Conservation (phyloP, 1,139 yeast genomes). For the Debaryomycetaceae sp. region DNA sequence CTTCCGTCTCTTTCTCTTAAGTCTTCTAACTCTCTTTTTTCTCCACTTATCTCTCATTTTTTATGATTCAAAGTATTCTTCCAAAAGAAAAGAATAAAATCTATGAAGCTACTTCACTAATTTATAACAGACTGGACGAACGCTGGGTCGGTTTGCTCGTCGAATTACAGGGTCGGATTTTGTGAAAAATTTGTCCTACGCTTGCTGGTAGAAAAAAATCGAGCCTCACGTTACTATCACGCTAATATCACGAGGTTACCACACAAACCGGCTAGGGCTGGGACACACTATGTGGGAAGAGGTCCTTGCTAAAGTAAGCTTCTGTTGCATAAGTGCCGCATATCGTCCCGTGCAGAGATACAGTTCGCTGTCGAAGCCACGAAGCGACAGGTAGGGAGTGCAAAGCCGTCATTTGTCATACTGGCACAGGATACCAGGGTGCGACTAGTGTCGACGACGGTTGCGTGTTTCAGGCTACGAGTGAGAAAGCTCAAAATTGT, state of each 20-base stretch:
- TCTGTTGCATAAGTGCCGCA: background rate
- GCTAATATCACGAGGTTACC: background rate
- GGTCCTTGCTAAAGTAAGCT: background rate
- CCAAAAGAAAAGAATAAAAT: slow-evolving; percentile 17
- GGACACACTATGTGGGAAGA: background rate
- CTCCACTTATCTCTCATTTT: slow-evolving; percentile 94
- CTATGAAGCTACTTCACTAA: slow-evolving; percentile 4
- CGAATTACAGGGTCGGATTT: background rate
- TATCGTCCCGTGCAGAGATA: background rate
- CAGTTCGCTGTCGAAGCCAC: too few species aligned
- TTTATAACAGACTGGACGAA: background rate
- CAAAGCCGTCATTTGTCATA: too few species aligned
- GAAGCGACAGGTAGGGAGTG: too few species aligned
- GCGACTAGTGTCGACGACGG: too few species aligned
- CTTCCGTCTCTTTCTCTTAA: slow-evolving; percentile 99
- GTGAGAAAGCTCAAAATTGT: too few species aligned
- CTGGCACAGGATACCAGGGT: too few species aligned
- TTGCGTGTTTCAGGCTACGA: too few species aligned
- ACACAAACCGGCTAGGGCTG: background rate
- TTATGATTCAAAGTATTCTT: slow-evolving; percentile 28
- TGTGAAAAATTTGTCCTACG: background rate
- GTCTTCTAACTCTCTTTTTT: slow-evolving; percentile 99
- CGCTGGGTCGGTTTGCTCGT: background rate
- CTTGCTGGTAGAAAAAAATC: background rate
- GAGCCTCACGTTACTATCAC: background rate